Evolutionary conservation across 768 basidiomycete genomes (phyloP).

Genomic region (Pleurotus djamor): DNA sequence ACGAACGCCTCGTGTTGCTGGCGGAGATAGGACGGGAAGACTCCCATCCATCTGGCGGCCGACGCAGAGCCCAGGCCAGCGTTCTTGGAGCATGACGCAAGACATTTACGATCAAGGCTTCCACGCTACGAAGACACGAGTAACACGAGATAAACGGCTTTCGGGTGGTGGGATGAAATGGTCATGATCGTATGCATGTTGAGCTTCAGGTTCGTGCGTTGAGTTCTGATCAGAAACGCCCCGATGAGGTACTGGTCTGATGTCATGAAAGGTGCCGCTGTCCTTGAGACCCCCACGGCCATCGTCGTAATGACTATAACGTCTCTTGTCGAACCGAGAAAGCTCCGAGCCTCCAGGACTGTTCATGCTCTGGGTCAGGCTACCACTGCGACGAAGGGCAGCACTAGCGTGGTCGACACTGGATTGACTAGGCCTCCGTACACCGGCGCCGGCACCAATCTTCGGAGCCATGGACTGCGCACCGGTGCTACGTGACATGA

Average conservation of each 20-base stretch:
- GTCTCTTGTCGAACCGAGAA: not conserved
- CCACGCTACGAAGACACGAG: slow-evolving; percentile 59
- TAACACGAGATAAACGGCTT: slow-evolving; percentile 47
- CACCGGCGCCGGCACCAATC: not conserved
- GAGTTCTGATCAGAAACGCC: not conserved
- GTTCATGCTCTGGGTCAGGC: not conserved
- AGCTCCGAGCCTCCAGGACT: not conserved
- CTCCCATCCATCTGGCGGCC: too few species aligned
- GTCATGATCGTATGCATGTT: not conserved
- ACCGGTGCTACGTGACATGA: slow-evolving; percentile 2
- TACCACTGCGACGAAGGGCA: slow-evolving; percentile 1
- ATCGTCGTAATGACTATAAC: slow-evolving; percentile 5
- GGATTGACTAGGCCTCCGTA: not conserved
- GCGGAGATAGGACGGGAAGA: not conserved
- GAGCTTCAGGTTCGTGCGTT: not conserved
- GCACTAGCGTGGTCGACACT: not conserved
- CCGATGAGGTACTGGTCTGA: not conserved
- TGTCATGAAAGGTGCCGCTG: slow-evolving; percentile 1
- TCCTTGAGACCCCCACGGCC: not conserved
- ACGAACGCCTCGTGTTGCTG: not conserved
- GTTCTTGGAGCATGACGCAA: too few species aligned
- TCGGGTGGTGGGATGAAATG: slow-evolving; percentile 19
- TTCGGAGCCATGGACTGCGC: not conserved
- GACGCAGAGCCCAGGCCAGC: too few species aligned
- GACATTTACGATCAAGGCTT: slow-evolving; percentile 23